Percentiles rank a stretch among this genome's conserved stretches.
These are phyloP conservation scores for Populus trichocarpa DNA, from an alignment of 441 rosid genomes.

Conservation along the genomic window DNA sequence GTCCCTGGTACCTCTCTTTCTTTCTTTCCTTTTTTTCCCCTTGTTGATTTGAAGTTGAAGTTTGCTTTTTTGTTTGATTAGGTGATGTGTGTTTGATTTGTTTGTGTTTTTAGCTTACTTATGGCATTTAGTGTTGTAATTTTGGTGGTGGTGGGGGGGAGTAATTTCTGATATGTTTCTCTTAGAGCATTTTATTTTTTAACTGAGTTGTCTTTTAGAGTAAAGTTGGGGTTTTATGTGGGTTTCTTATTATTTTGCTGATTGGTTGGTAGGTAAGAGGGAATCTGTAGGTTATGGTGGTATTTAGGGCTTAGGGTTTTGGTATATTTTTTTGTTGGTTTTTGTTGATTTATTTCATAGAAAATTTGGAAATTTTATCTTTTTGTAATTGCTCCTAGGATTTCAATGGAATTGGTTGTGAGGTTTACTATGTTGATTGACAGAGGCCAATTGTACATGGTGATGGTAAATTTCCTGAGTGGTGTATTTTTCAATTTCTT, in stretches of 20 bases:
- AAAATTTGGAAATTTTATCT: not conserved
- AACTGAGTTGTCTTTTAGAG: not conserved
- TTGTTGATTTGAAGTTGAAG: not conserved
- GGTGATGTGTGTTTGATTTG: not conserved
- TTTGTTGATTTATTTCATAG: not conserved
- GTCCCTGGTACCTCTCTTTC: constrained; percentile 47
- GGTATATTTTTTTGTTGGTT: not conserved
- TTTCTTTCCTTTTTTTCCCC: not conserved
- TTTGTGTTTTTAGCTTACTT: not conserved
- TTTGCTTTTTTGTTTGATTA: constrained; percentile 2
- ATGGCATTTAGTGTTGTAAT: not conserved
- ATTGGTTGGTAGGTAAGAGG: not conserved
- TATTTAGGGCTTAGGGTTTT: constrained; percentile 13
- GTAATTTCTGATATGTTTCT: not conserved
- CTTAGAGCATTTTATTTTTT: too few relatives aligned
- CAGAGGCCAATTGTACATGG: not conserved
- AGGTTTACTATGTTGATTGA: not conserved
- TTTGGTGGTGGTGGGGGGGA: not conserved
- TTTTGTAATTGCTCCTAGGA: not conserved
- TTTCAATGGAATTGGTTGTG: too few relatives aligned
- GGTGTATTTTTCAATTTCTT: not conserved
- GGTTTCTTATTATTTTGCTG: constrained; percentile 1
- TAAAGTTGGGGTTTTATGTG: constrained; percentile 8
- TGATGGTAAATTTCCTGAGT: not conserved
- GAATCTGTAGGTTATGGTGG: not conserved